Evolutionary conservation across 2,329 filamentous ascomycete species (phyloP).

Genomic region (Emmonsiellopsis sp.): DNA sequence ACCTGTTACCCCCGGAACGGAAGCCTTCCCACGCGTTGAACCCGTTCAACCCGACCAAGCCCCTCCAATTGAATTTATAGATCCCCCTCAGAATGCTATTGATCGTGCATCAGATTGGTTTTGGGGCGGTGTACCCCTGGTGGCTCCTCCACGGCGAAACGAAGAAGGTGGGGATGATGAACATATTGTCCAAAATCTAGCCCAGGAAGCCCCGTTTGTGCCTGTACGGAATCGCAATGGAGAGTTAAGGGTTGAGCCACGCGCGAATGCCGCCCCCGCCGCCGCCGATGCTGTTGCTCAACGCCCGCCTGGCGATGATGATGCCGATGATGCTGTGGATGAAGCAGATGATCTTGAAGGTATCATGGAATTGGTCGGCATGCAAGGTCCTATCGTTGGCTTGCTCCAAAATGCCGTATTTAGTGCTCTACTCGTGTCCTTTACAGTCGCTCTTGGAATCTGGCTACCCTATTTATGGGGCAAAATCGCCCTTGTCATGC

Average conservation of each 20-base stretch:
- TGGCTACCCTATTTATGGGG: constrained; percentile 90
- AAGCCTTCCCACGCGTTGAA: too few species aligned
- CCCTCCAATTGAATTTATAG: not conserved
- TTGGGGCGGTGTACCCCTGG: constrained; percentile 32
- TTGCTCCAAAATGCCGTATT: constrained; percentile 93
- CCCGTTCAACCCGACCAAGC: not conserved
- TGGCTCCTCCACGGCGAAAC: constrained; percentile 13
- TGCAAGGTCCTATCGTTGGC: constrained; percentile 84
- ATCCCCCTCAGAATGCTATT: constrained; percentile 14
- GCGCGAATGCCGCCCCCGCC: not conserved
- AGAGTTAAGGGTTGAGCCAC: constrained; percentile 32
- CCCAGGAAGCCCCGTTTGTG: constrained; percentile 52
- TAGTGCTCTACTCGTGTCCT: constrained; percentile 77
- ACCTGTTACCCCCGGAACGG: too few species aligned
- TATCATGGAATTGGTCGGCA: constrained; percentile 88
- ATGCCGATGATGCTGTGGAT: constrained; percentile 46
- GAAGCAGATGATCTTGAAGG: constrained; percentile 93
- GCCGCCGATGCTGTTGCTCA: not conserved
- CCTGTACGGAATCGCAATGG: constrained; percentile 38
- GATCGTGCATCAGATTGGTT: constrained; percentile 33
- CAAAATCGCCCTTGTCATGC: constrained; percentile 67
- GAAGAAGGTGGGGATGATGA: constrained; percentile 43
- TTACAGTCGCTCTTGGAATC: constrained; percentile 75
- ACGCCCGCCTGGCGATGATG: constrained; percentile 47
- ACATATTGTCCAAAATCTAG: constrained; percentile 46